A percentile compares a stretch with the other conserved stretches of the same genome.
phyloP scores from a whole-genome alignment of 108 stramenopile species.

The Nannochloropsis gaditana region DNA sequence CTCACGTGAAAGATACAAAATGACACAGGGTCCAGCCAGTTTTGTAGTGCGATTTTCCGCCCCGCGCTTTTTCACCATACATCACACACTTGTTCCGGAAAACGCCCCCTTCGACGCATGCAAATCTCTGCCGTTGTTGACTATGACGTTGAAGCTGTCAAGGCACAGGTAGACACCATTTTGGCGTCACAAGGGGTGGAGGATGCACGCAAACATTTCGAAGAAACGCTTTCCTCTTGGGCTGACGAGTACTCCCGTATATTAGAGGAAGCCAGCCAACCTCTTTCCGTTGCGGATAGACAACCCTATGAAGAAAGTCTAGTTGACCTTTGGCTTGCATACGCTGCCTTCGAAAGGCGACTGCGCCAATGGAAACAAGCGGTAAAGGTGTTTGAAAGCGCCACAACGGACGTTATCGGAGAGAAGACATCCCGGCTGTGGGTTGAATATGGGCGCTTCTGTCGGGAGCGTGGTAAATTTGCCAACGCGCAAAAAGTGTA shows the following conservation, averaged over 20 bases:
- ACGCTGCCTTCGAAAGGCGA: neutral
- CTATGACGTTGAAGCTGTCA: neutral
- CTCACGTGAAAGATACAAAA: no score
- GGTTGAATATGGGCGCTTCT: slow-evolving; percentile 2
- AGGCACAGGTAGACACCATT: slow-evolving; percentile 1
- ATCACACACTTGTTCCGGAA: no score
- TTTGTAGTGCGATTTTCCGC: no score
- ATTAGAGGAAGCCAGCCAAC: neutral
- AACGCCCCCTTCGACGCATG: no score
- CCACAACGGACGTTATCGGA: slow-evolving; percentile 18
- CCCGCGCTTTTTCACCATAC: no score
- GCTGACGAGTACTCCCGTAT: slow-evolving; percentile 8
- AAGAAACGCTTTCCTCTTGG: neutral
- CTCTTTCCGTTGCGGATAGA: neutral
- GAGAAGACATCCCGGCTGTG: neutral
- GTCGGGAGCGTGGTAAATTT: slow-evolving; percentile 15
- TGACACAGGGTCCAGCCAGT: no score
- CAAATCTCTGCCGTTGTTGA: neutral
- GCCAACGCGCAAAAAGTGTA: slow-evolving; percentile 25
- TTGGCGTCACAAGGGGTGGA: neutral
- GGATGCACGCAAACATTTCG: neutral
- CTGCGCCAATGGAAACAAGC: slow-evolving; percentile 22
- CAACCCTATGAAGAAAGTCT: neutral
- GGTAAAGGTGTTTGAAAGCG: slow-evolving; percentile 18
- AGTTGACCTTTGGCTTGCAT: slow-evolving; percentile 21